Base-by-base conservation (phyloP, 2,329 filamentous ascomycete genomes). In the Shiraia sp. region DNA sequence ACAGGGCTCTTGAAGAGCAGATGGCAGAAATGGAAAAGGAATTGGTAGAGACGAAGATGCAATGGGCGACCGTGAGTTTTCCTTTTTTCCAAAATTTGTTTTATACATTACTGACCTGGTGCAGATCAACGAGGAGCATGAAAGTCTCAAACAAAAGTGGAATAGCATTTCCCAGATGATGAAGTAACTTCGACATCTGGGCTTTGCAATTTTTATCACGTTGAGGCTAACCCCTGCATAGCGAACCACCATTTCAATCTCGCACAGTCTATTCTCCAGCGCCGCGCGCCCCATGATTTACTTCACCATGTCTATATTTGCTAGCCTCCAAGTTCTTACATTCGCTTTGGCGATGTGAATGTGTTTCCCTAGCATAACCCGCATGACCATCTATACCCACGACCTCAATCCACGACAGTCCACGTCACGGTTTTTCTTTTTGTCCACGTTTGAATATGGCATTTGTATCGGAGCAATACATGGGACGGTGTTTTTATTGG, bases 41-140 rank as follows among this genome's bases (percentile, higher is more conserved):
- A 68, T 75, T 99, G 53, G 92, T 99, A 50, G 83, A 86, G 65
- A 93, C 90, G 1, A 99, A 99, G 79, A 87, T 99, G 88, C 82
- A 83, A 62, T 90, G 91, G 75, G 93, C 93, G 40, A 90, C 96
- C 85, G 92, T 96, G 79, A 76, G 85, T 76, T 25, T 28, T 26
- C 22, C 22, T 14, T 2, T 9, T 25, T 22, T 22, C 4, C 19
- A 6, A n/a, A 25, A 9, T 13, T 10, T 26, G 8, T 10, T 16
- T 25, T 6, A 15, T n/a, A 10, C 14, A 36, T 29, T 13, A 30
- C 57, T 67, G 52, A 65, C 42, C 17, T 26, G 7, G 14, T 26
- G 22, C 51, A 77, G 75, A 69, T 73, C 40, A 74, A 75, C 52
- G 67, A 73, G 37, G 74, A 78, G 42, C 66, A 75, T 53, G 75